Evolutionary conservation across 2,329 filamentous ascomycete genomes (phyloP), one percentile per base, ranked within the genome.

Genomic region (Monosporascus ibericus): DNA sequence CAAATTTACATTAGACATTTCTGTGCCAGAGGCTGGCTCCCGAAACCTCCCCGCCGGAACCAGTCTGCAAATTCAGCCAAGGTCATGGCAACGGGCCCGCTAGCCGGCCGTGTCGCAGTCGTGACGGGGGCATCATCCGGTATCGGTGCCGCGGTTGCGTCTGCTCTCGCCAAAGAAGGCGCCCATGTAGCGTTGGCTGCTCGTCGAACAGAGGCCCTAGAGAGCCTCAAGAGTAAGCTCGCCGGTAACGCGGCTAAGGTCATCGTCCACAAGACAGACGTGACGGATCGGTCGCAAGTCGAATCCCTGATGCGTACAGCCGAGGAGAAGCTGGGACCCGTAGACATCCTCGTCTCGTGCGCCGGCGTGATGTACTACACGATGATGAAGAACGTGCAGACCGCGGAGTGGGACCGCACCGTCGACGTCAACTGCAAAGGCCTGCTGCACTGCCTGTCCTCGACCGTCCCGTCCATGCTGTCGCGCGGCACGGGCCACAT

Each of bases 361-460:
- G 89, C 88, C 0, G 88, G 88, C 37, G 88, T 92, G 65, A 92
- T 92, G 88, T 92, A 92, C 73, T 92, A 85, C 71, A 92, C 88
- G 51, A 85, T 92, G 84, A 92, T 92, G 88, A 82, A 85, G 52
- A 92, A 91, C 65, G 79, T 75, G 17, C 79, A 87, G 57, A 80
- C 75, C 0, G 86, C 88, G 5, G 85, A 92, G 62, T 92, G 88
- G 88, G 84, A 91, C 57, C 85, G 81, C 53, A 92, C 88, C 0
- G 87, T 92, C 42, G 88, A 92, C 61, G 87, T 92, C 60, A 92
- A 92, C 73, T 92, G 88, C 82, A 92, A 92, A 71, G 88, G 88
- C 38, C 77, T 92, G 1, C 73, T 92, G 50, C 79, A 92, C 74
- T 85, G 84, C 58, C 76, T 92, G 3, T 80, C 86, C 0, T 78